Percentiles rank a stretch among this genome's conserved stretches.
phyloP scores from a whole-genome alignment of 805 yeast species.

The Torulaspora franciscae region DNA sequence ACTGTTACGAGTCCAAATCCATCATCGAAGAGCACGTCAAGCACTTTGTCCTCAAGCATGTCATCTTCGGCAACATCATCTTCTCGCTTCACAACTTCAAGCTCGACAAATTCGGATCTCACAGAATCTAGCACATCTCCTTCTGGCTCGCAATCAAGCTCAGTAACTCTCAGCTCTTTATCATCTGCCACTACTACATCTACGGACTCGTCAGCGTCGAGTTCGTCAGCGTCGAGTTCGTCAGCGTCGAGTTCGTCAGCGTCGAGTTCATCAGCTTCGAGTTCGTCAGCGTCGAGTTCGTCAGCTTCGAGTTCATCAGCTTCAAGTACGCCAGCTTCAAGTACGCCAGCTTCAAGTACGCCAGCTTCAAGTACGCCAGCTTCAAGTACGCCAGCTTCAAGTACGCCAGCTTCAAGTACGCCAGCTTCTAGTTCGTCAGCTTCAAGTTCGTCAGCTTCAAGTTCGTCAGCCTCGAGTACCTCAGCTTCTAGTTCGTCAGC shows the following conservation, averaged over 20 bases:
- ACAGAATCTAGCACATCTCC: no score
- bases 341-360: neutral
- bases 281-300: neutral
- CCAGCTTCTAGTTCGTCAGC: neutral
- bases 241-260: slow-evolving; percentile 18
- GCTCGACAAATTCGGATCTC: neutral
- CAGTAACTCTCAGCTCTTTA: no score
- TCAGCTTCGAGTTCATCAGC: neutral
- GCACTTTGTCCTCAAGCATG: neutral
- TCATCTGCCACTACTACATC: no score
- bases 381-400: neutral
- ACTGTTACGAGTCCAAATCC: neutral
- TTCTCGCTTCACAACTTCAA: neutral
- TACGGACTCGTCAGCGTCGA: slow-evolving; percentile 2
- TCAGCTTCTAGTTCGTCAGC: neutral
- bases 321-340: neutral
- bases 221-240: slow-evolving; percentile 19
- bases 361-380: neutral
- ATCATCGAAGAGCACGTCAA: neutral
- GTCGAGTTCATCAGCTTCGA: slow-evolving; percentile 17
- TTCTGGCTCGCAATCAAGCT: no score
- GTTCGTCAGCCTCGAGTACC: neutral
- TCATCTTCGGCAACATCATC: neutral
- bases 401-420: neutral
- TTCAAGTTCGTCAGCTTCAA: neutral